Evolutionary conservation across 805 yeast genomes (phyloP).

Genomic region (Saturnispora quitensis): DNA sequence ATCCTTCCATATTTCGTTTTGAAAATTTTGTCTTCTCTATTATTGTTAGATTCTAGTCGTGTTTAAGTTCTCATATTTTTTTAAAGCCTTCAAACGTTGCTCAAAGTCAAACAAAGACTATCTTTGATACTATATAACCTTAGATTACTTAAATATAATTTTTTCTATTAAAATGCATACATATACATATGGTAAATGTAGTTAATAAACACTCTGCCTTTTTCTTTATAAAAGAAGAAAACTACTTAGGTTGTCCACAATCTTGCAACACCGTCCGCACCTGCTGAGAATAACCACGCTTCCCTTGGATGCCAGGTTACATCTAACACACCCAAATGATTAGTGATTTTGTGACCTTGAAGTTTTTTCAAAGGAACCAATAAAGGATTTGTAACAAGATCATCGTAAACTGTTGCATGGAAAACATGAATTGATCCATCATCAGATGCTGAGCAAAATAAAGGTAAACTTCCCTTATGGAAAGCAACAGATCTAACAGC

Average conservation of each 20-base stretch:
- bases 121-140: background rate
- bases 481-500: constrained; percentile 85
- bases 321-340: constrained; percentile 79
- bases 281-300: constrained; percentile 96
- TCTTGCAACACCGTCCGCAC: constrained; percentile 94
- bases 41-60: no score
- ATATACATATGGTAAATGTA: background rate
- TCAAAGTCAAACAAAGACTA: background rate
- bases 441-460: constrained; percentile 91
- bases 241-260: constrained; percentile 75
- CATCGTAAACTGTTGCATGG: constrained; percentile 96
- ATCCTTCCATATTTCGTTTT: background rate
- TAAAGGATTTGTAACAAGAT: constrained; percentile 88
- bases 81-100: background rate
- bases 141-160: background rate
- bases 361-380: constrained; percentile 92
- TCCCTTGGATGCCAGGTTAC: constrained; percentile 95
- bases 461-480: constrained; percentile 79
- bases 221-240: background rate
- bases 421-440: constrained; percentile 89
- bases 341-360: constrained; percentile 75
- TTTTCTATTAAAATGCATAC: background rate
- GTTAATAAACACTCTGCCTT: background rate
- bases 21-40: no score
- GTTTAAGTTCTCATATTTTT: no score